Evolutionary conservation across 2,329 filamentous ascomycete genomes (phyloP).

Genomic region (Gyromitra esculenta): DNA sequence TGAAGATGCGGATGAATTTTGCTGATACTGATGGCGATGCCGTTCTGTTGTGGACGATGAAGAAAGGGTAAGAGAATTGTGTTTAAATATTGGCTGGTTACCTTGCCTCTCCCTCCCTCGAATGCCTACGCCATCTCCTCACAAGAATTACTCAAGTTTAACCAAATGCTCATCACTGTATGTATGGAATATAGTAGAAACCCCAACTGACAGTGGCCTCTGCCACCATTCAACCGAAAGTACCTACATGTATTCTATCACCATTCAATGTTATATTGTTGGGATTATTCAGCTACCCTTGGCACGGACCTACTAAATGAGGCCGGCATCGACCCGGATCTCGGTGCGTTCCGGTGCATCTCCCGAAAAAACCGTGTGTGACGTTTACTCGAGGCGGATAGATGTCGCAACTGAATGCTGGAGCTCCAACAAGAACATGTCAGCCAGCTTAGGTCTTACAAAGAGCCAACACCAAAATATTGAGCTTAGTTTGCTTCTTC

Average conservation of each 20-base stretch:
- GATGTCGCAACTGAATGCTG: constrained; percentile 5
- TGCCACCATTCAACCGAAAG: background rate
- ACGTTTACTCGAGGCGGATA: background rate
- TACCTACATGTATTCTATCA: background rate
- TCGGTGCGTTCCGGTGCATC: constrained; percentile 4
- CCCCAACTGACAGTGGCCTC: background rate
- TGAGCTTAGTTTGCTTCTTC: background rate
- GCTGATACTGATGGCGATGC: background rate
- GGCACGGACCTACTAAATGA: constrained; percentile 3
- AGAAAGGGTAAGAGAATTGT: background rate
- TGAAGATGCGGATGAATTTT: background rate
- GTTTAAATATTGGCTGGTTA: constrained; percentile 10
- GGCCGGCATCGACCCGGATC: constrained; percentile 7
- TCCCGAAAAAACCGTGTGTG: background rate
- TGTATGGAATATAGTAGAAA: background rate
- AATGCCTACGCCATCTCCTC: background rate
- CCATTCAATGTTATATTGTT: too few relatives aligned
- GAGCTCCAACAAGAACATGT: too few relatives aligned
- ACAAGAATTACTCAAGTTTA: background rate
- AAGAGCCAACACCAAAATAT: background rate
- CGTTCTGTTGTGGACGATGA: background rate
- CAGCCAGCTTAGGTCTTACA: background rate
- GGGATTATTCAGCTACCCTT: background rate
- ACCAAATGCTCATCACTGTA: too few relatives aligned
- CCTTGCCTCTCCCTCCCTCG: background rate